Evolutionary conservation across 305 asterid genomes (phyloP), one percentile per base, ranked within the genome.

Genomic region (Fraxinus latifolia): DNA sequence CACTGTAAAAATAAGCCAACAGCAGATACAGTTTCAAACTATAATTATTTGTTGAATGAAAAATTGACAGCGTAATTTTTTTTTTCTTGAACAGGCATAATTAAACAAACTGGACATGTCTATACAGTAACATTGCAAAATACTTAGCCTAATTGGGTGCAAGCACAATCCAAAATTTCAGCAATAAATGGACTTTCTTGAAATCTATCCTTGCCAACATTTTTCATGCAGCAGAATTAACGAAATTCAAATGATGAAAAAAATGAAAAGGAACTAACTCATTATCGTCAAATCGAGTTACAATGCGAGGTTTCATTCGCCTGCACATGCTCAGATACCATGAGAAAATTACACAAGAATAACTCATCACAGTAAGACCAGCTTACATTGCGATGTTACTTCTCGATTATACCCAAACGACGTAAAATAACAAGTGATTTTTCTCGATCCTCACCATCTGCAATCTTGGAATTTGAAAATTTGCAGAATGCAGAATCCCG

Each of bases 371-470:
- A 5, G 23, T 53, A 53, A 53, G 17, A n/a, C 65, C 23, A 17
- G 65, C 65, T 17, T 1, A 55, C 4, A 58, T 58, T 19, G 68
- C 29, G 29, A 58, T 29, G 11, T 58, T 19, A 58, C 68, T 75
- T 11, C 71, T 79, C 79, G 19, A 39, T 14, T 78, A 44, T 4
- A 27, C 72, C 78, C 60, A 47, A 36, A 8, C 47, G 37, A 79
- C 29, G 32, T n/a, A 67, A 4, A 14, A 58, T 12, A 50, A 23
- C 34, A 47, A 36, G 78, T 77, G 70, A 39, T 72, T 83, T 83
- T 77, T 81, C 84, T 82, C 67, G 83, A 85, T 85, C 80, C 29
- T 76, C 82, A 53, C 31, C 25, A 17, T 25, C 79, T 42, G 73
- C 55, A 79, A 85, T 83, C 80, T 79, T 80, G 78, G 85, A 82